Evolutionary conservation across 2,329 filamentous ascomycete genomes (phyloP).

Genomic region (Monilinia aucupariae): DNA sequence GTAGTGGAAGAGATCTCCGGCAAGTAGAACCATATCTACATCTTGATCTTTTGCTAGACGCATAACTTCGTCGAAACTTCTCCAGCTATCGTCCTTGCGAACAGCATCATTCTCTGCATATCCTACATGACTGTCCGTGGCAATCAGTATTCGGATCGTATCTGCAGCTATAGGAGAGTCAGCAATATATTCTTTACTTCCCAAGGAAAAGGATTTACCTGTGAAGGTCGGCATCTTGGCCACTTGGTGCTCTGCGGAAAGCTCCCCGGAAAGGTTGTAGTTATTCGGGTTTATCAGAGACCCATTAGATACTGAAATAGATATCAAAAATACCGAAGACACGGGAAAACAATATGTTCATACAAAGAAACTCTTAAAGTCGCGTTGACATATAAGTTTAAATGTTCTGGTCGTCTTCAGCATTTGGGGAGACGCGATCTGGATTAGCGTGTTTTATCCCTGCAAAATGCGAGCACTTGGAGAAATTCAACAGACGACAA

Average conservation of each 20-base stretch:
- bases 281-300: background rate
- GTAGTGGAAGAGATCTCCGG: conserved; percentile 93
- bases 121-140: conserved; percentile 97
- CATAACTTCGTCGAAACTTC: conserved; percentile 93
- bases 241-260: background rate
- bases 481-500: conserved; percentile 9
- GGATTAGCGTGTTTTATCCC: conserved; percentile 23
- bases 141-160: conserved; percentile 88
- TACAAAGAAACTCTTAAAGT: background rate
- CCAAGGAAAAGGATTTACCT: conserved; percentile 17
- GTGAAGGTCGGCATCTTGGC: conserved; percentile 29
- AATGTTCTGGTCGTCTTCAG: conserved; percentile 10
- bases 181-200: background rate
- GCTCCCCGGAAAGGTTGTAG: background rate
- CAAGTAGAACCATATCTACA: conserved; percentile 93
- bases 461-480: conserved; percentile 17
- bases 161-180: conserved; percentile 46
- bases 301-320: background rate
- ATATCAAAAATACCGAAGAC: background rate
- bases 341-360: background rate
- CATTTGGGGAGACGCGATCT: conserved; percentile 24
- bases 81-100: conserved; percentile 96
- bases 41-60: conserved; percentile 78
- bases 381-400: background rate
- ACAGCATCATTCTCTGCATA: conserved; percentile 90